Conservation (phyloP, 768 basidiomycete species). For the Tylopilus felleus region DNA sequence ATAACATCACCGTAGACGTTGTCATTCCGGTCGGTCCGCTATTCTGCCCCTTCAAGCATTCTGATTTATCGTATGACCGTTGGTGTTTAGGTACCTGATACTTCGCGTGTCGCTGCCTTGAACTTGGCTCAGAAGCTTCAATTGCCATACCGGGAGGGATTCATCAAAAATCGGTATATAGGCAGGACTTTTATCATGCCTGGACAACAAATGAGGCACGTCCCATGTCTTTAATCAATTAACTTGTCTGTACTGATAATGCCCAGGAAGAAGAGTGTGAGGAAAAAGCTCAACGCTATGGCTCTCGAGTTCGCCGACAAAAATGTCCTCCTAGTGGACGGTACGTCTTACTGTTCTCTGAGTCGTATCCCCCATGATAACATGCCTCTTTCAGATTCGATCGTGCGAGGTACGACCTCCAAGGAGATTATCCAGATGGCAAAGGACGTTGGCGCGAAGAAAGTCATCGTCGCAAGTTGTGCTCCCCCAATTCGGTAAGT, state of each 20-base stretch:
- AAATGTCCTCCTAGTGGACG: constrained; percentile 94
- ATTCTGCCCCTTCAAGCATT: not conserved
- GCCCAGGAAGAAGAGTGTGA: constrained; percentile 83
- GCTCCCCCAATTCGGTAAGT: constrained; percentile 89
- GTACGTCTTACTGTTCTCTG: constrained; percentile 39
- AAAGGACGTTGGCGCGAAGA: constrained; percentile 95
- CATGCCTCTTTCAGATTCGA: constrained; percentile 66
- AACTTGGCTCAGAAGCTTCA: constrained; percentile 89
- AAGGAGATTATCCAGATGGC: constrained; percentile 99
- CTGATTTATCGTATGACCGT: not conserved
- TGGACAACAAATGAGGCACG: constrained; percentile 88
- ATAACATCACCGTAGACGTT: constrained; percentile 79
- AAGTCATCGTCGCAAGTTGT: constrained; percentile 94
- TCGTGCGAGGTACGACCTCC: constrained; percentile 97
- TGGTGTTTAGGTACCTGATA: constrained; percentile 80
- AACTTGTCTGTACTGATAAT: constrained; percentile 1
- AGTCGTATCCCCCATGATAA: not conserved
- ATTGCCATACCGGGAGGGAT: constrained; percentile 95
- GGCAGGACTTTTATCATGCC: constrained; percentile 99
- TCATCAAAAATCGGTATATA: constrained; percentile 98
- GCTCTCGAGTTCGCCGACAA: constrained; percentile 92
- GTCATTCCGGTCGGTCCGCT: constrained; percentile 75
- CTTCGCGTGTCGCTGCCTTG: constrained; percentile 91
- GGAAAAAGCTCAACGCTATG: constrained; percentile 97
- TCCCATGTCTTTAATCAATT: not conserved